A percentile compares a stretch with the other conserved stretches of the same genome.
These are phyloP conservation scores for Leccinum broughii DNA, from an alignment of 768 basidiomycete genomes.

Conservation along the genomic window DNA sequence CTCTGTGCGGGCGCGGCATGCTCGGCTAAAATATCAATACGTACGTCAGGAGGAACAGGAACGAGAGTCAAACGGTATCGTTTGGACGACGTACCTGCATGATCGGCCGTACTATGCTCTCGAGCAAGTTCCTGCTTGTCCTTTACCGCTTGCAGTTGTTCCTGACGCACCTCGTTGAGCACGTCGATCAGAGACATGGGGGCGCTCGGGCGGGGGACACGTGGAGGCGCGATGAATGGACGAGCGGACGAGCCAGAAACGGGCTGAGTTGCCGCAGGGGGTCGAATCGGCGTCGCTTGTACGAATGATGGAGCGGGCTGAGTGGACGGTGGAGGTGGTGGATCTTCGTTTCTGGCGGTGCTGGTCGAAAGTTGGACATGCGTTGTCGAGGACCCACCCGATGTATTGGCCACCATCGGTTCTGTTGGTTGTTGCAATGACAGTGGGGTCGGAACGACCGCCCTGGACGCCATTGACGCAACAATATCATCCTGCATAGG, in stretches of 20 bases:
- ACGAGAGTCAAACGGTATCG: neutral
- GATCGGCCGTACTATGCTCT: neutral
- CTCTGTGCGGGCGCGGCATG: neutral
- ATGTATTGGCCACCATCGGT: neutral
- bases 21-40: conserved; percentile 1
- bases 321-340: neutral
- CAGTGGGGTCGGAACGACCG: neutral
- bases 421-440: neutral
- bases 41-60: neutral
- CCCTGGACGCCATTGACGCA: neutral
- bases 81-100: neutral
- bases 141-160: neutral
- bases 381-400: neutral
- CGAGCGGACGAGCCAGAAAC: conserved; percentile 3
- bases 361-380: neutral
- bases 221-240: conserved; percentile 26
- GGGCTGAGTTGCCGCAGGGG: conserved; percentile 6
- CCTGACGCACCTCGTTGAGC: conserved; percentile 20
- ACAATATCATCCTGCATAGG: conserved; percentile 9
- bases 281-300: neutral
- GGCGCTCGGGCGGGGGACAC: conserved; percentile 13
- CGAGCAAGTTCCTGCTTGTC: neutral
- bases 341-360: neutral
- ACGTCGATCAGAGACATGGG: conserved; percentile 22
- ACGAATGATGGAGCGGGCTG: neutral